Conservation (phyloP, 2,329 filamentous ascomycete species). For the Pyrenochaeta sp. region DNA sequence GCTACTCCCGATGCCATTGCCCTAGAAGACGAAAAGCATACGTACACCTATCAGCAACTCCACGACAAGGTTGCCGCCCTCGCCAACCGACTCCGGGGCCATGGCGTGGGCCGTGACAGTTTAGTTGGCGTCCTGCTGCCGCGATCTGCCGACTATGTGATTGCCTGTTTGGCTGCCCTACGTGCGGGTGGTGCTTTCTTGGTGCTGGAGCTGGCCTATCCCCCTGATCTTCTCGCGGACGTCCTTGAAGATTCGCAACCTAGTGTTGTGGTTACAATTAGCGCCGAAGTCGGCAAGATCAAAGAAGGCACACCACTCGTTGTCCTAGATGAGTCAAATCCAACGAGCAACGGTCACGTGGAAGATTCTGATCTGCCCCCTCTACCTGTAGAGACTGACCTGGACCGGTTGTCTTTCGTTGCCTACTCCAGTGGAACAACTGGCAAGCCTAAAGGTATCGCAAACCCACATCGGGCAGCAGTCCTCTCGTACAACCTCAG, state of each 20-base stretch:
- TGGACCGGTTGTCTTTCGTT: constrained; percentile 80
- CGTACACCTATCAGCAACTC: constrained; percentile 77
- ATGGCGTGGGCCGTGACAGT: constrained; percentile 76
- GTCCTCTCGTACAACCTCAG: constrained; percentile 77
- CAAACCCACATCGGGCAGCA: constrained; percentile 77
- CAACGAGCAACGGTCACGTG: constrained; percentile 35
- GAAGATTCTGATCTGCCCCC: constrained; percentile 58
- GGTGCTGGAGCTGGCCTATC: constrained; percentile 81
- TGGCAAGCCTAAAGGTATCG: constrained; percentile 82
- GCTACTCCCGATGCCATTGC: constrained; percentile 74
- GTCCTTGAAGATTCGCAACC: constrained; percentile 80
- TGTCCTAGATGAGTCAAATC: constrained; percentile 63
- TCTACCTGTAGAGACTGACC: constrained; percentile 69
- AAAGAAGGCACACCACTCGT: constrained; percentile 70
- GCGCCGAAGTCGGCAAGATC: constrained; percentile 70
- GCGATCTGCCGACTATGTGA: constrained; percentile 79
- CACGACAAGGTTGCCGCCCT: constrained; percentile 73
- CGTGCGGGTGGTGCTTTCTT: constrained; percentile 82
- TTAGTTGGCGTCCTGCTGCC: constrained; percentile 79
- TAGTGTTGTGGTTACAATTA: constrained; percentile 73
- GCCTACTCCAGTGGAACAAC: constrained; percentile 82
- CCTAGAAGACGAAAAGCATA: constrained; percentile 72
- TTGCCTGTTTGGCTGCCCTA: constrained; percentile 79
- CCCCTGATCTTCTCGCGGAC: constrained; percentile 75
- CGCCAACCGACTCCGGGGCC: constrained; percentile 68